These are phyloP conservation scores for Selaginella tamariscina DNA, from an alignment of 75 land plant species.

Conservation along the genomic window DNA sequence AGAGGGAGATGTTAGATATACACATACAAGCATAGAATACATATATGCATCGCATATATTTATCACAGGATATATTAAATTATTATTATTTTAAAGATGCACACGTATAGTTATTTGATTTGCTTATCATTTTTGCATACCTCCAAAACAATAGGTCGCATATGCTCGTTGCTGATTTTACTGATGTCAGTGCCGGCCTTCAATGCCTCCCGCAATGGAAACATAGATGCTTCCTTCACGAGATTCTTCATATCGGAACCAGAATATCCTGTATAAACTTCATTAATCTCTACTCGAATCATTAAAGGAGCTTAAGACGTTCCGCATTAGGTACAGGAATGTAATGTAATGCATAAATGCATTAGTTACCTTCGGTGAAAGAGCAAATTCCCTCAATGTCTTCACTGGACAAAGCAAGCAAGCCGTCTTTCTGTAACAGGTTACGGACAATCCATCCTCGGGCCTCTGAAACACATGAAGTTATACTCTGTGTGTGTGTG, in stretches of 20 bases:
- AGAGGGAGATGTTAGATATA: not conserved
- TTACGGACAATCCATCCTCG: conserved; percentile 89
- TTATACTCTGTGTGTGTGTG: no score
- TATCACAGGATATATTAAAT: not conserved
- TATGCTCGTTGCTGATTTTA: conserved; percentile 60
- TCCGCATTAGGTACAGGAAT: no score
- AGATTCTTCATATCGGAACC: conserved; percentile 97
- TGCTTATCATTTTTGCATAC: conserved; percentile 20
- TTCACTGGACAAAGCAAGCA: conserved; percentile 64
- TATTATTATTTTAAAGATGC: not conserved
- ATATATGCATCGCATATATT: not conserved
- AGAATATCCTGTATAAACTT: conserved; percentile 89
- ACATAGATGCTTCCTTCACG: conserved; percentile 97
- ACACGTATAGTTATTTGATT: no score
- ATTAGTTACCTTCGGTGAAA: conserved; percentile 59
- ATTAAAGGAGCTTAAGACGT: no score
- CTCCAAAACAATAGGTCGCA: conserved; percentile 76
- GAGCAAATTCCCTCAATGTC: conserved; percentile 59
- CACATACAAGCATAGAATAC: not conserved
- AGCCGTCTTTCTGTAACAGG: conserved; percentile 79
- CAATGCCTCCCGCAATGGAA: conserved; percentile 91
- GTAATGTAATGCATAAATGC: not conserved
- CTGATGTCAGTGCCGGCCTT: conserved; percentile 74
- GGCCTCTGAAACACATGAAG: conserved; percentile 42
- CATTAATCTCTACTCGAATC: no score